Base-by-base conservation (phyloP, 2,329 filamentous ascomycete species). In the Hypoxylon sp. region DNA sequence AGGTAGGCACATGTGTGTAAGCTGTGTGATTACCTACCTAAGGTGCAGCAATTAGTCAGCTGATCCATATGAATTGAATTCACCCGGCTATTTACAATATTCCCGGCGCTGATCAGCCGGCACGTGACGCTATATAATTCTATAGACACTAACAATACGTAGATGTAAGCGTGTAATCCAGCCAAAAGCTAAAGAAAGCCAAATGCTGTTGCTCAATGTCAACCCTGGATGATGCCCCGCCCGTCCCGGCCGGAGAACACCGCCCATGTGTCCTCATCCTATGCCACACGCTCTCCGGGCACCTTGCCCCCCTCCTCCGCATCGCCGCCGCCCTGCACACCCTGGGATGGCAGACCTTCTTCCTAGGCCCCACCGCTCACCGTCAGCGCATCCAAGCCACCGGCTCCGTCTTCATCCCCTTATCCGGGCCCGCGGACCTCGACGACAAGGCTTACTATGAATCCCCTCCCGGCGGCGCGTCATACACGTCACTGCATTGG, bases 321-420 rank as follows among this genome's bases (percentile, higher is more conserved):
- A 74, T 79, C 44, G 74, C 77, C n/a, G 62, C 63, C 2, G 71
- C 68, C 17, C 73, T 80, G 26, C 63, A 54, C 30, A 47, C 68
- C 17, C 73, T 71, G 2, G 74, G 72, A 39, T 78, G 75, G 74
- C 58, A 65, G 2, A 71, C 76, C 28, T 74, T 70, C 44, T 79
- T 79, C 66, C 72, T 80, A 1, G 75, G 77, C 32, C 74, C 77
- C 5, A 76, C 70, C 2, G 71, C 75, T n/a, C 77, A 79, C 63
- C 69, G 67, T 5, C 41, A 64, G n/a, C 74, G 73, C 59, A 79
- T 79, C 68, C 72, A 73, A 32, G 67, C 68, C 1, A 65, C 75
- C 10, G 77, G 75, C 17, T 70, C 75, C 26, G 56, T 62, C 6
- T 80, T 78, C 65, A 34, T 79, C 13, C 72, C 76, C 2, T 67